Base-by-base conservation (phyloP, 2,329 filamentous ascomycete species). In the Penicillium sp. region DNA sequence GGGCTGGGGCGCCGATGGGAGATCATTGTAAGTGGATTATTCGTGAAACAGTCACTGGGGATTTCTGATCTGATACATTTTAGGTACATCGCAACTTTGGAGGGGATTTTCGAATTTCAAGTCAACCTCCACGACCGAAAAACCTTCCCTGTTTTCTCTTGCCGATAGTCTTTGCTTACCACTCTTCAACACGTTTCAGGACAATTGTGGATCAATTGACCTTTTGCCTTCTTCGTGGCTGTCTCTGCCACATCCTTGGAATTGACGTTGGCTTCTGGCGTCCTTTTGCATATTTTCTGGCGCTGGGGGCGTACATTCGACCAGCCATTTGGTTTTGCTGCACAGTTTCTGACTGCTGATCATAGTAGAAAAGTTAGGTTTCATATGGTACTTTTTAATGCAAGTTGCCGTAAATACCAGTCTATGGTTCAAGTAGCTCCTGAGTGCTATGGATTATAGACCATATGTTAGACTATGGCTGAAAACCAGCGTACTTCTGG, bases 21-120 rank as follows among this genome's bases (percentile, higher is more conserved):
- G 65, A 48, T 67, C 61, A 39, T 44, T 72, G 69, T 72, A 57
- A 61, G 69, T 16, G 3, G n/a, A 14, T 6, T 4, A 17, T 9
- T 20, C 3, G 5, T 10, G 3, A 13, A 8, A 13, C 1, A n/a
- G n/a, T n/a, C n/a, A n/a, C 11, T 11, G 4, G 20, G 6, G 3
- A 15, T 10, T 13, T 11, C 8, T 13, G 12, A 8, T 30, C 44
- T 44, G 32, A 44, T 13, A 13, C 14, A 17, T 39, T 32, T 37
- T 42, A 72, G 69, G 45, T 72, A 68, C 41, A 61, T 70, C 42
- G 69, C 64, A n/a, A 70, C 68, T 4, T 59, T 70, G 31, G 60
- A 68, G 42, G 69, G 69, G 12, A 71, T 72, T 16, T 69, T 70
- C 36, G 66, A 72, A 48, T 70, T 65, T 45, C 59, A 65, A 27